Evolutionary conservation across 257 asterid genomes (phyloP), one percentile per base, ranked within the genome.

Genomic region (Dorcoceras hygrometricum): DNA sequence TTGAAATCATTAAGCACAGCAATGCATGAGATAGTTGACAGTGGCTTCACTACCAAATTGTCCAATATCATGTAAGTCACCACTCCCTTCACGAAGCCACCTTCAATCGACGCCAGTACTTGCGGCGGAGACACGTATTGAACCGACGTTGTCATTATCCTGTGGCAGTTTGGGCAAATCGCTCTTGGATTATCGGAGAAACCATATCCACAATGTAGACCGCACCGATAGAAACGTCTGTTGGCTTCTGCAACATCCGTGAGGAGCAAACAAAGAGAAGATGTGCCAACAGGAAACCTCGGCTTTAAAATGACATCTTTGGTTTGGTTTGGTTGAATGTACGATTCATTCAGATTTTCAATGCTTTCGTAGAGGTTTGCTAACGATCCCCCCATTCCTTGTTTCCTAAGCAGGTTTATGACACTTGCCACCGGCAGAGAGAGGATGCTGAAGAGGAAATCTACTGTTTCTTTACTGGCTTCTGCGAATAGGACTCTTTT

Each of bases 11-110:
- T 70, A 10, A 76, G 63, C 34, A 62, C n/a, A n/a, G n/a, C n/a
- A n/a, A 77, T 34, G 64, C 71, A 55, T 1, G 80, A 72, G 19
- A 79, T 36, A 24, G 72, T 8, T 1, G 85, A 77, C 78, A 68
- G 9, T 1, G 82, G 82, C 68, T 36, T 65, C 12, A 77, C 67
- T 11, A 29, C 74, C 65, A 77, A 55, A 48, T 80, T 80, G 69
- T 80, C 85, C 74, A 19, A 72, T 24, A 80, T 69, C 85, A 80
- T 74, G 23, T 59, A 80, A 11, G 69, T 68, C 32, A 34, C 69
- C 0, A 26, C 23, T 0, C 39, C 80, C 68, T 67, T 71, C 51
- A 77, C 76, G 53, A 71, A 58, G 3, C 75, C 82, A 5, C 67
- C 51, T 0, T 16, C 39, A 2, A 18, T 32, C 1, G 48, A 5